Conservation (phyloP, 139 green algal species). For the Astrephomene gubernaculifera region DNA sequence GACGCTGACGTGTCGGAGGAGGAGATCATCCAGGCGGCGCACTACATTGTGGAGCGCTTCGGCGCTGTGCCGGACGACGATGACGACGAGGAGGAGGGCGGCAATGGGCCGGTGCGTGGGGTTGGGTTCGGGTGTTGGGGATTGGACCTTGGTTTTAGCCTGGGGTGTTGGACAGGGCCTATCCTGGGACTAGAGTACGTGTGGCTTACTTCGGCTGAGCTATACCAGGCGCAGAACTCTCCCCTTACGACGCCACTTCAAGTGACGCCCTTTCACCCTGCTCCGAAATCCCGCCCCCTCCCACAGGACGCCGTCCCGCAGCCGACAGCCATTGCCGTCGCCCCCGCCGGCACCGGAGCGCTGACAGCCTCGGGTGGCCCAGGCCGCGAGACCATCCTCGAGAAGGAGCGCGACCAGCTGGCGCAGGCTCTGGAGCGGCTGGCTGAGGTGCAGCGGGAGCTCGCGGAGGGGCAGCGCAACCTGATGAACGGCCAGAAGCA, state of each 20-base stretch:
- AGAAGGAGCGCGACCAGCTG: constrained; percentile 73
- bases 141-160: too few relatives aligned
- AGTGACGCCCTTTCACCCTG: too few relatives aligned
- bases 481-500: constrained; percentile 80
- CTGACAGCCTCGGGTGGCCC: not conserved
- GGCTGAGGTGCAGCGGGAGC: constrained; percentile 77
- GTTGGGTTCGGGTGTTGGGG: not conserved
- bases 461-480: constrained; percentile 76
- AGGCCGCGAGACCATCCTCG: constrained; percentile 48
- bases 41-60: constrained; percentile 68
- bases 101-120: not conserved
- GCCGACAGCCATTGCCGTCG: not conserved
- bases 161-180: too few relatives aligned
- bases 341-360: not conserved
- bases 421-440: constrained; percentile 73
- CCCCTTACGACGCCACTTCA: too few relatives aligned
- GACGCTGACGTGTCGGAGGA: constrained; percentile 22
- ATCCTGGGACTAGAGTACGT: too few relatives aligned
- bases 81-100: constrained; percentile 54
- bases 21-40: constrained; percentile 53
- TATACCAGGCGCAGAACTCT: too few relatives aligned
- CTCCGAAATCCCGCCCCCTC: too few relatives aligned
- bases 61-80: constrained; percentile 49
- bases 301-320: not conserved
- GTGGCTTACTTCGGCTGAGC: too few relatives aligned